phyloP scores from a whole-genome alignment of 352 stramenopile genomes.

The Phytophthora pisi region DNA sequence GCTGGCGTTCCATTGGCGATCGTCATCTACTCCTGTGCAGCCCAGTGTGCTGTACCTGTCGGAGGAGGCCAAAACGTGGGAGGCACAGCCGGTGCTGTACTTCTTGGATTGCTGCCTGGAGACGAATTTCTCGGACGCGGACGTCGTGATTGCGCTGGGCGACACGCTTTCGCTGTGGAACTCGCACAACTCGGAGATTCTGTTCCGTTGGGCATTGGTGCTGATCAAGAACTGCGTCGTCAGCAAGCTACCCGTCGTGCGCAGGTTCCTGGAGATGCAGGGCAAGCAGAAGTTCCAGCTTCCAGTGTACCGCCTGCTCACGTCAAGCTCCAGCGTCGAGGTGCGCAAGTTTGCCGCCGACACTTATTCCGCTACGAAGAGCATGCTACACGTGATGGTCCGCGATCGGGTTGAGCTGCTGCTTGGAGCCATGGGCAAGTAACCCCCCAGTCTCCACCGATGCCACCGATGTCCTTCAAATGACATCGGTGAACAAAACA shows the following conservation, averaged over 20 bases:
- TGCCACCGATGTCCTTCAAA: background rate
- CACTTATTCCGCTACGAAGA: slow-evolving; percentile 50
- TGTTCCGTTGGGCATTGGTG: slow-evolving; percentile 70
- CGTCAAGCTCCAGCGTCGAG: slow-evolving; percentile 41
- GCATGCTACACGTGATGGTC: slow-evolving; percentile 80
- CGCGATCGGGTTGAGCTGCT: slow-evolving; percentile 67
- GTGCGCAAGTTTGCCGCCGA: slow-evolving; percentile 53
- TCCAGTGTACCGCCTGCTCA: slow-evolving; percentile 68
- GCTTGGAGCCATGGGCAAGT: slow-evolving; percentile 38
- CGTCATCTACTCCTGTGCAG: slow-evolving; percentile 56
- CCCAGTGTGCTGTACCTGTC: slow-evolving; percentile 69
- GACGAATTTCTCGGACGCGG: slow-evolving; percentile 41
- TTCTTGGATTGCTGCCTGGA: slow-evolving; percentile 73
- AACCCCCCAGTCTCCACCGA: slow-evolving; percentile 1
- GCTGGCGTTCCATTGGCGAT: slow-evolving; percentile 66
- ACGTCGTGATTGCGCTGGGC: slow-evolving; percentile 58
- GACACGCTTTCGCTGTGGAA: slow-evolving; percentile 60
- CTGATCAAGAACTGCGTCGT: slow-evolving; percentile 70
- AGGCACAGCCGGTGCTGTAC: slow-evolving; percentile 64
- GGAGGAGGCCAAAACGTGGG: slow-evolving; percentile 63
- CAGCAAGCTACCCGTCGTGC: slow-evolving; percentile 51
- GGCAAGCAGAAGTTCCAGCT: slow-evolving; percentile 87
- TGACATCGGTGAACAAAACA: slow-evolving; percentile 7
- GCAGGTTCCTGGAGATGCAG: slow-evolving; percentile 65
- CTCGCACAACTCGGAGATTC: slow-evolving; percentile 67